Evolutionary conservation across 441 rosid species (phyloP).

Genomic region (Geranium incanum): DNA sequence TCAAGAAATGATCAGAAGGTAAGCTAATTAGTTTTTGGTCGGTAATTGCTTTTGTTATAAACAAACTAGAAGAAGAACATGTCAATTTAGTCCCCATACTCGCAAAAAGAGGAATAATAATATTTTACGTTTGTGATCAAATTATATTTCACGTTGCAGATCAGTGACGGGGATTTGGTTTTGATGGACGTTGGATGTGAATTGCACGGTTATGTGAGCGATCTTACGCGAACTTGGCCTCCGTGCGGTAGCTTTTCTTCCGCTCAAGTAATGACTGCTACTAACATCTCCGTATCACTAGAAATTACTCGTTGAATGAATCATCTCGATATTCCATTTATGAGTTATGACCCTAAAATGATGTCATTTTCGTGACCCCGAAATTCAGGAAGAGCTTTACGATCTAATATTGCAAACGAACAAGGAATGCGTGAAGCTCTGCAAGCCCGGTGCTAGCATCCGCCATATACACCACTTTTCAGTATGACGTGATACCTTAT

Average conservation of each 20-base stretch:
- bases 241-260: conserved; percentile 77
- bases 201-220: conserved; percentile 90
- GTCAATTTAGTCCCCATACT: not conserved
- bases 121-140: not conserved
- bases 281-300: not conserved
- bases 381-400: conserved; percentile 67
- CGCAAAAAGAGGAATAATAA: not conserved
- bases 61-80: not conserved
- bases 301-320: not conserved
- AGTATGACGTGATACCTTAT: conserved; percentile 32
- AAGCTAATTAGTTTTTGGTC: conserved; percentile 25
- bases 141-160: conserved; percentile 35
- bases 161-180: conserved; percentile 76
- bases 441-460: conserved; percentile 76
- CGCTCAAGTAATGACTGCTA: conserved; percentile 41
- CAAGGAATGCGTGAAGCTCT: conserved; percentile 61
- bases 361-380: conserved; percentile 7
- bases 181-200: conserved; percentile 98
- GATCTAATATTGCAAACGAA: conserved; percentile 81
- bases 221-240: conserved; percentile 96
- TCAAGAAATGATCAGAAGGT: conserved; percentile 89
- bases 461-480: conserved; percentile 64
- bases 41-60: conserved; percentile 5
- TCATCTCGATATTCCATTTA: not conserved
- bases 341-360: not conserved